A percentile compares a stretch with the other conserved stretches of the same genome.
Evolutionary conservation across 2,329 filamentous ascomycete genomes (phyloP).

Genomic region (Xylaria sp.): DNA sequence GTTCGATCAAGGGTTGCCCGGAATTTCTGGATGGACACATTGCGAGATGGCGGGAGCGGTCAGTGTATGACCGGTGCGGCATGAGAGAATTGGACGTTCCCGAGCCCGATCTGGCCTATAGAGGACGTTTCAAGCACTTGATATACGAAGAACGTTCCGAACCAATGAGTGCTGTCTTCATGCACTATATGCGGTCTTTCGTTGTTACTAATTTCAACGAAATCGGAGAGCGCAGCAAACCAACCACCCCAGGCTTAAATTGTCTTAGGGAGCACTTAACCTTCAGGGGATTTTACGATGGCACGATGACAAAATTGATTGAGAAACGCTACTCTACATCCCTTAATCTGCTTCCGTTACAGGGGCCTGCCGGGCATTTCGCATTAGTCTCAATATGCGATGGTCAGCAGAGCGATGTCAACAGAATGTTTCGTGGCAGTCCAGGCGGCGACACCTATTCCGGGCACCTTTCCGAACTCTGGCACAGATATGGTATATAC

Average conservation of each 20-base stretch:
- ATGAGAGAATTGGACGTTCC: not conserved
- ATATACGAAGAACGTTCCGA: not conserved
- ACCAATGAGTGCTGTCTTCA: not conserved
- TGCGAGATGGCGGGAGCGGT: not conserved
- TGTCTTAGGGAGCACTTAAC: not conserved
- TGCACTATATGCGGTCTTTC: constrained; percentile 2
- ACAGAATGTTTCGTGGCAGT: not conserved
- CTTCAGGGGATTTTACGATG: not conserved
- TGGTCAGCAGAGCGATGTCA: not conserved
- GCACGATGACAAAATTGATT: not conserved
- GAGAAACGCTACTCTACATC: constrained; percentile 2
- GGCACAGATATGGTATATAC: not conserved
- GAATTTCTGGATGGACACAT: not conserved
- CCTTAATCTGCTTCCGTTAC: not conserved
- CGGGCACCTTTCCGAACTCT: not conserved
- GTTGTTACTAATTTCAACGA: not conserved
- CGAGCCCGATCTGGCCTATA: not conserved
- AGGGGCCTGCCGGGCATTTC: not conserved
- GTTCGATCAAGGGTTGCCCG: not conserved
- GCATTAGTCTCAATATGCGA: not conserved
- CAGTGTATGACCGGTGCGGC: not conserved
- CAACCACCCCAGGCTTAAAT: not conserved
- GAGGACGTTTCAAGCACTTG: not conserved
- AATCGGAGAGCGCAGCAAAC: not conserved
- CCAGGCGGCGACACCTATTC: not conserved